These are phyloP conservation scores for Lachnellula willkommii DNA, from an alignment of 2,329 filamentous ascomycete species.

Conservation along the genomic window DNA sequence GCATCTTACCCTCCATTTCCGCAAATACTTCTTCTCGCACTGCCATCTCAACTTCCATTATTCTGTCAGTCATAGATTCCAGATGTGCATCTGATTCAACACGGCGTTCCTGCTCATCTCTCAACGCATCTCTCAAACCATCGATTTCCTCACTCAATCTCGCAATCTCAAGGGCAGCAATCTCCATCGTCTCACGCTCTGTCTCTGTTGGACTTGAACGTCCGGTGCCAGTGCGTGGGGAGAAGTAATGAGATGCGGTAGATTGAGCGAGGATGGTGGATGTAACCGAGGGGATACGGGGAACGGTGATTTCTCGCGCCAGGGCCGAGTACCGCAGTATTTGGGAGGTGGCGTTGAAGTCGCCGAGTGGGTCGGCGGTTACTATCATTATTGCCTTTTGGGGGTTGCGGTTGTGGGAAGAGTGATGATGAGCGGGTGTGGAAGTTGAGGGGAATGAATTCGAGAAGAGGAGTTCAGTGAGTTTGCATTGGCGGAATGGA, in stretches of 20 bases:
- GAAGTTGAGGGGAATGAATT: conserved; percentile 62
- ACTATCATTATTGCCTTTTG: conserved; percentile 96
- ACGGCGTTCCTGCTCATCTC: conserved; percentile 65
- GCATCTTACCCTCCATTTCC: conserved; percentile 77
- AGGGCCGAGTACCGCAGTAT: conserved; percentile 92
- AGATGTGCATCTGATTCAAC: conserved; percentile 69
- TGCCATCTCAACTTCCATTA: conserved; percentile 68
- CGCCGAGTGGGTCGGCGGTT: conserved; percentile 84
- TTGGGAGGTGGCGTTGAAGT: conserved; percentile 95
- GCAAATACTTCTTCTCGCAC: conserved; percentile 83
- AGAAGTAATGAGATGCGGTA: conserved; percentile 22
- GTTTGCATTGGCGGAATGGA: conserved; percentile 76
- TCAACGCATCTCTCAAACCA: conserved; percentile 62
- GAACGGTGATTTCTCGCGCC: conserved; percentile 86
- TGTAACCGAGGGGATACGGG: conserved; percentile 77
- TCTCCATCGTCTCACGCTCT: conserved; percentile 71
- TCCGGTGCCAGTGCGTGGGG: conserved; percentile 6
- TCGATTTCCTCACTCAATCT: conserved; percentile 76
- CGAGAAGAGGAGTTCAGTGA: conserved; percentile 81
- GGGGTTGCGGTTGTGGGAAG: conserved; percentile 50
- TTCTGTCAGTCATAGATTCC: conserved; percentile 57
- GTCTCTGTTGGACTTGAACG: conserved; percentile 33
- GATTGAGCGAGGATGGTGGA: conserved; percentile 51
- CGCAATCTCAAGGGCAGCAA: conserved; percentile 73
- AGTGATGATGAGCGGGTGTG: conserved; percentile 27